Conservation (phyloP, 306 rosid genomes). For the Sesbania bispinosa region DNA sequence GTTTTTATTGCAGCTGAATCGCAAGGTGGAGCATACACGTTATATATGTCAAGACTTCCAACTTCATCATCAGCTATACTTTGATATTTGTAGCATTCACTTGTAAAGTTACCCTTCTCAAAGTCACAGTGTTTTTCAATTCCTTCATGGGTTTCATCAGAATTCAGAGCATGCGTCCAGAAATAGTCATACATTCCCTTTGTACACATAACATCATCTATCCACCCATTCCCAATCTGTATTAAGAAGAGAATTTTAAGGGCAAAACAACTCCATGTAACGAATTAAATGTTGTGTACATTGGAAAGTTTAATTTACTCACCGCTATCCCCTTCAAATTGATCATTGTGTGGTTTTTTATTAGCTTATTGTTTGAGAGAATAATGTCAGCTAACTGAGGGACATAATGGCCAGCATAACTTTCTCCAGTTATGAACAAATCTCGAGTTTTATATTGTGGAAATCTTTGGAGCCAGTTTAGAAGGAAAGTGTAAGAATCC, state of each 20-base stretch:
- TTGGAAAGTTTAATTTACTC: slow-evolving; percentile 17
- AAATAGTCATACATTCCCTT: slow-evolving; percentile 45
- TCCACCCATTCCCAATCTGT: slow-evolving; percentile 71
- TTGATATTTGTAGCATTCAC: slow-evolving; percentile 23
- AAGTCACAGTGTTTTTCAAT: slow-evolving; percentile 44
- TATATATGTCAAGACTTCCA: slow-evolving; percentile 37
- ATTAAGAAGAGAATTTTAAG: neutral
- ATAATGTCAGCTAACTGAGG: slow-evolving; percentile 60
- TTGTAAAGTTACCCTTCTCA: neutral
- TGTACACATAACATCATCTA: slow-evolving; percentile 37
- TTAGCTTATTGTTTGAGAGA: slow-evolving; percentile 30
- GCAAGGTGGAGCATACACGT: slow-evolving; percentile 54
- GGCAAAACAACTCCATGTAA: neutral
- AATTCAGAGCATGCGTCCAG: slow-evolving; percentile 54
- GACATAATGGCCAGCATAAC: slow-evolving; percentile 68
- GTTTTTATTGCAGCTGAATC: slow-evolving; percentile 15
- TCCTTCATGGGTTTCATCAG: slow-evolving; percentile 50
- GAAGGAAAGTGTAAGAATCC: slow-evolving; percentile 53
- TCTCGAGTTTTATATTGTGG: slow-evolving; percentile 55
- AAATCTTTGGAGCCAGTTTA: slow-evolving; percentile 60
- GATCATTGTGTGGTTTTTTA: slow-evolving; percentile 21
- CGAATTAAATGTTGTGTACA: neutral
- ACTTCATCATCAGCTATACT: neutral
- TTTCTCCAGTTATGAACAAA: slow-evolving; percentile 58
- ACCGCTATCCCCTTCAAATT: slow-evolving; percentile 64